Conservation (phyloP, 176 grass and related monocot species). For the Cenchrus americanus region DNA sequence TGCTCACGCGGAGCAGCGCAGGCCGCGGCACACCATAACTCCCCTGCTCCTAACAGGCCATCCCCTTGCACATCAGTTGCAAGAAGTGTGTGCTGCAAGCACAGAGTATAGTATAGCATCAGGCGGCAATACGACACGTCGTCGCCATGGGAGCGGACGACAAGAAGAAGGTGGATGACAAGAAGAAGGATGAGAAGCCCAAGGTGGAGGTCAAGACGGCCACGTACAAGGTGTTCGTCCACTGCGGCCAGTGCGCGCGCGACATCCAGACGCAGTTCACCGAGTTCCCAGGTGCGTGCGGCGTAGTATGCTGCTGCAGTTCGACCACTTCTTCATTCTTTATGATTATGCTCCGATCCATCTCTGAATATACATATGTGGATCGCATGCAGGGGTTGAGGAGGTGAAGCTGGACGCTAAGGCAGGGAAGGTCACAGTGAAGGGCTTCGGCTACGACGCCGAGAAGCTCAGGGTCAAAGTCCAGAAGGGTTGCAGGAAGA, state of each 20-base stretch:
- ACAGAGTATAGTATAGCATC: no score
- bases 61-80: not conserved
- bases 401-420: slow-evolving; percentile 72
- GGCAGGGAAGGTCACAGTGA: slow-evolving; percentile 54
- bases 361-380: not conserved
- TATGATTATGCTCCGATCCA: no score
- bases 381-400: slow-evolving; percentile 52
- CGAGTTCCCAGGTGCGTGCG: slow-evolving; percentile 44
- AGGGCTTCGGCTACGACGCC: slow-evolving; percentile 45
- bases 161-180: not conserved
- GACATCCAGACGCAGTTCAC: slow-evolving; percentile 62
- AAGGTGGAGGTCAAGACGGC: slow-evolving; percentile 57
- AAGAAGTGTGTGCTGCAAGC: not conserved
- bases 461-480: slow-evolving; percentile 67
- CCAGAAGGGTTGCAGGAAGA: slow-evolving; percentile 61
- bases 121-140: not conserved
- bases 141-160: no score
- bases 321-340: no score
- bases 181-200: slow-evolving; percentile 16
- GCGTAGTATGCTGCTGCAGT: no score
- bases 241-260: slow-evolving; percentile 68
- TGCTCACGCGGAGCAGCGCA: not conserved
- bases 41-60: not conserved
- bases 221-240: slow-evolving; percentile 73
- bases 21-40: not conserved